phyloP scores from a whole-genome alignment of 2,329 filamentous ascomycete species.

The Tolypocladium ophioglossoides region DNA sequence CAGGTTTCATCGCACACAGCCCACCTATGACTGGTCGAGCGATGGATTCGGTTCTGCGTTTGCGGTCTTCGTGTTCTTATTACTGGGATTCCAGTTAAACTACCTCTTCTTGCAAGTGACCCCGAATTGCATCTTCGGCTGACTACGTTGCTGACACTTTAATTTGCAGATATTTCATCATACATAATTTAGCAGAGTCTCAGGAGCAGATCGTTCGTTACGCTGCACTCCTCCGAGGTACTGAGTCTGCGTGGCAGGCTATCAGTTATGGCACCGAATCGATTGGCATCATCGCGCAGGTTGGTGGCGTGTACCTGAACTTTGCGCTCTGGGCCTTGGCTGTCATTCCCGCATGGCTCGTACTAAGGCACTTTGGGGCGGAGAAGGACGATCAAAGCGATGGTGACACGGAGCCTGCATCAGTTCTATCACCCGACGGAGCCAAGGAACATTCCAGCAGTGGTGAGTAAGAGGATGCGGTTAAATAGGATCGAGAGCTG shows the following conservation, averaged over 20 bases:
- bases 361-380: slow-evolving; percentile 36
- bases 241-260: slow-evolving; percentile 63
- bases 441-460: too few relatives aligned
- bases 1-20: slow-evolving; percentile 43
- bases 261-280: slow-evolving; percentile 60
- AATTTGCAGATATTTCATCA: slow-evolving; percentile 51
- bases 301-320: slow-evolving; percentile 61
- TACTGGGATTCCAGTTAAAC: slow-evolving; percentile 59
- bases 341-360: slow-evolving; percentile 55
- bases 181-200: slow-evolving; percentile 51
- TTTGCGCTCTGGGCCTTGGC: slow-evolving; percentile 58
- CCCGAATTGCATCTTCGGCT: too few relatives aligned
- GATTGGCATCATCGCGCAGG: slow-evolving; percentile 48
- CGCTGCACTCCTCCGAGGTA: slow-evolving; percentile 56
- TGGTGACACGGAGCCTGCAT: background rate
- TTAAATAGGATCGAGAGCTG: too few relatives aligned
- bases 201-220: slow-evolving; percentile 58
- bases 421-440: too few relatives aligned
- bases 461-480: too few relatives aligned
- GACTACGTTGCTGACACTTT: too few relatives aligned
- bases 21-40: slow-evolving; percentile 56
- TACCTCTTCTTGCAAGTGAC: slow-evolving; percentile 54
- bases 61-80: slow-evolving; percentile 56
- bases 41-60: slow-evolving; percentile 56
- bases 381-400: background rate